Evolutionary conservation across 2,329 filamentous ascomycete species (phyloP).

Genomic region (Sclerotinia borealis): DNA sequence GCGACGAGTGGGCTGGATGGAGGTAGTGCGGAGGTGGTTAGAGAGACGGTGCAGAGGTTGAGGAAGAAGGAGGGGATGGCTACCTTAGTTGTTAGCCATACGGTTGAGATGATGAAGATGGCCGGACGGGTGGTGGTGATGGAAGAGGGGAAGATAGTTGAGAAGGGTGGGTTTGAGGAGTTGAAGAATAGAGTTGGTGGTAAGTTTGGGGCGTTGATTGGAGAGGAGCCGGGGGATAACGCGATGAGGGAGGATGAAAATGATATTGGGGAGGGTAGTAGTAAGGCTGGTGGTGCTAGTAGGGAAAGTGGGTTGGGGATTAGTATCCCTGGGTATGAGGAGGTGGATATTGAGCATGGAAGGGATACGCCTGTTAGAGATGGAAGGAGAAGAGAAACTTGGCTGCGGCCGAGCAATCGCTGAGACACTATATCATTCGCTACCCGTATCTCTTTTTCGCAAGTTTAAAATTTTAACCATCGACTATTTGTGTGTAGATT

Average conservation of each 20-base stretch:
- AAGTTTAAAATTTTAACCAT: not conserved
- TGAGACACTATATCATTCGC: not conserved
- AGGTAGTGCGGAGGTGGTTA: slow-evolving; percentile 57
- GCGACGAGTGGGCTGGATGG: slow-evolving; percentile 76
- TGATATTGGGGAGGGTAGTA: not conserved
- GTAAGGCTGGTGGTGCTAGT: not conserved
- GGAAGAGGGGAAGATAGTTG: slow-evolving; percentile 58
- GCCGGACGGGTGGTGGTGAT: slow-evolving; percentile 70
- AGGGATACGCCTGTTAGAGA: not conserved
- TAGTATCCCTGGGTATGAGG: not conserved
- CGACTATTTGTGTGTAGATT: not conserved
- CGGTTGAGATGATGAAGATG: slow-evolving; percentile 77
- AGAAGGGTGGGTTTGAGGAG: slow-evolving; percentile 60
- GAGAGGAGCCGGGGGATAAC: not conserved
- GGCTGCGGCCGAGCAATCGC: not conserved
- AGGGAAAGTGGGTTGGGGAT: not conserved
- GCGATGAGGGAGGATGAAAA: not conserved
- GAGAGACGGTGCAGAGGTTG: slow-evolving; percentile 54
- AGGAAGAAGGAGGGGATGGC: slow-evolving; percentile 46
- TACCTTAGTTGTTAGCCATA: slow-evolving; percentile 78
- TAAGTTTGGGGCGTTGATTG: slow-evolving; percentile 23
- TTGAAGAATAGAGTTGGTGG: slow-evolving; percentile 36
- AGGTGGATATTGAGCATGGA: not conserved
- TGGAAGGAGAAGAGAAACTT: slow-evolving; percentile 1
- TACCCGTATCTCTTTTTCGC: not conserved